Base-by-base conservation (phyloP, 768 basidiomycete genomes). In the Wakefieldia striispora region DNA sequence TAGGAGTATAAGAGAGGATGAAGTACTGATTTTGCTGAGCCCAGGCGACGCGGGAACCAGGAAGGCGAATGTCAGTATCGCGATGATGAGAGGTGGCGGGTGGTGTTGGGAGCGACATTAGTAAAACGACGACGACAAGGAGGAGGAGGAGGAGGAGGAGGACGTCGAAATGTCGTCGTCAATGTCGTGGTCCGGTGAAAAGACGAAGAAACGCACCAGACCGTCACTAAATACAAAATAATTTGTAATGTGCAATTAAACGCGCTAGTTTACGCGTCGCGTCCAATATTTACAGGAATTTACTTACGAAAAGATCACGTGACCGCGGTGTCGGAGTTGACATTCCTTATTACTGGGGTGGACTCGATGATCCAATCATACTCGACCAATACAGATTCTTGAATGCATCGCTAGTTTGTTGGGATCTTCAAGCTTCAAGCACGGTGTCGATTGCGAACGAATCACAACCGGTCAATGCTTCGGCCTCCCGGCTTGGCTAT, bases 101-200 rank as follows among this genome's bases (percentile, higher is more conserved):
- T 11, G 86, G 86, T 0, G 84, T 86, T 6, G 74, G 75, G 21
- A 87, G 76, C 73, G 80, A 82, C 59, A 64, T 60, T 49, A 43
- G 20, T 39, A 48, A 47, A 50, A 53, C 47, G 45, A 44, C 53
- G 59, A 53, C 52, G 49, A 58, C 51, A 35, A 50, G 37, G 14
- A 38, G 19, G 14, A 38, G 19, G 27, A 38, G 21, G 16, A 53
- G 37, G 45, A 55, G 44, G 43, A 49, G 34, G 6, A 51, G 40
- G 5, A 39, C 38, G 33, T n/a, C n/a, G n/a, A n/a, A n/a, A 13
- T 43, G 42, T 3, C 9, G 48, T 45, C 27, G 56, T 56, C 47
- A 59, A 57, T 50, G 67, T 59, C 49, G 61, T 56, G 14, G 55
- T 57, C 27, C 49, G 27, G 23, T 20, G 45, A 45, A 41, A 51